Conservation (phyloP, 495 filamentous ascomycete species). For the Hyaloscypha bicolor region DNA sequence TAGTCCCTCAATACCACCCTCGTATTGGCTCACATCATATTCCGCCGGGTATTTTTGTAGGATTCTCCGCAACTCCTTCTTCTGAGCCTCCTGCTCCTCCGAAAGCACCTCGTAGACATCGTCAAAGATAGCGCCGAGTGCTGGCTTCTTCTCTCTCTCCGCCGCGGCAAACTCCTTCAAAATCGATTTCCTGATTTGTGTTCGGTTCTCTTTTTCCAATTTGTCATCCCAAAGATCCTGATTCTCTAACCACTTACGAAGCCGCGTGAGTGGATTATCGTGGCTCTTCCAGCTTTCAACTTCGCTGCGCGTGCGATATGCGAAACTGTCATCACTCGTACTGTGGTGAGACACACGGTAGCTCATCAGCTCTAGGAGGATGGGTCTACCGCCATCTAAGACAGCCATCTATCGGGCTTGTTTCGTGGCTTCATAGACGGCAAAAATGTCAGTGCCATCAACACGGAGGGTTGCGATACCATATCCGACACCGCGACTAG, state of each 20-base stretch:
- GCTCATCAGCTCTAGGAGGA: slow-evolving; percentile 92
- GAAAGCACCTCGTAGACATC: slow-evolving; percentile 79
- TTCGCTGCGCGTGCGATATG: slow-evolving; percentile 86
- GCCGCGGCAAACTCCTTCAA: slow-evolving; percentile 80
- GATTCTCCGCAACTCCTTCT: slow-evolving; percentile 69
- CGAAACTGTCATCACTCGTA: slow-evolving; percentile 91
- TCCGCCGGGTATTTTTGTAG: slow-evolving; percentile 85
- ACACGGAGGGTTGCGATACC: slow-evolving; percentile 94
- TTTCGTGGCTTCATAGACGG: slow-evolving; percentile 79
- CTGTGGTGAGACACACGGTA: slow-evolving; percentile 95
- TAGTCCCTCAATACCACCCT: slow-evolving; percentile 67
- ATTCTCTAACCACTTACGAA: slow-evolving; percentile 88
- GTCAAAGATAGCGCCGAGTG: slow-evolving; percentile 69
- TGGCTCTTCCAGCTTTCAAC: slow-evolving; percentile 95
- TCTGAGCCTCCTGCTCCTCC: slow-evolving; percentile 75
- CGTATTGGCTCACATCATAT: slow-evolving; percentile 78
- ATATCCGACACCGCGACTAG: slow-evolving; percentile 86
- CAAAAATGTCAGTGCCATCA: slow-evolving; percentile 94
- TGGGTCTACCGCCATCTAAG: slow-evolving; percentile 62
- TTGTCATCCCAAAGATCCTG: slow-evolving; percentile 79
- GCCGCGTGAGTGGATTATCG: slow-evolving; percentile 85
- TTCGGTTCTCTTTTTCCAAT: slow-evolving; percentile 70
- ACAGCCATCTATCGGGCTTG: slow-evolving; percentile 70
- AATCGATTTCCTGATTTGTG: slow-evolving; percentile 66
- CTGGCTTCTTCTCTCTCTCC: slow-evolving; percentile 76